Conservation (phyloP, 2,329 filamentous ascomycete species). For the Colletotrichum cuscutae region DNA sequence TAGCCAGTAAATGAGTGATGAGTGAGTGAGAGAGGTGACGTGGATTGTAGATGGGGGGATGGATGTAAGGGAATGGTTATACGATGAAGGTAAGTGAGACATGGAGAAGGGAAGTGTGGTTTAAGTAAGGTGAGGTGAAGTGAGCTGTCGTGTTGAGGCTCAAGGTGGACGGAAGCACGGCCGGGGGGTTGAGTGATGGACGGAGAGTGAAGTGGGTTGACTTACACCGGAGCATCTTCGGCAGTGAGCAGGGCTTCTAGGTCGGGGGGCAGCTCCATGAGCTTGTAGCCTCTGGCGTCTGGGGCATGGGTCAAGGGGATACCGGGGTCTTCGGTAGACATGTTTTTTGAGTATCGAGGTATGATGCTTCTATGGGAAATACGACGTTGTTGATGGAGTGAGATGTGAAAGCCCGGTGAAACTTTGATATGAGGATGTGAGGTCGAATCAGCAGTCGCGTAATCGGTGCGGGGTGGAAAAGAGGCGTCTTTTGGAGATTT, state of each 20-base stretch:
- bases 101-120: neutral
- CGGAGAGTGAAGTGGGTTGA: slow-evolving; percentile 7
- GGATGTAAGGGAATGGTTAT: no score
- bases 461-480: slow-evolving; percentile 21
- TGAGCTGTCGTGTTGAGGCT: slow-evolving; percentile 19
- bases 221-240: slow-evolving; percentile 62
- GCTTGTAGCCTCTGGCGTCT: slow-evolving; percentile 63
- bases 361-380: neutral
- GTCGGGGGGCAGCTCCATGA: slow-evolving; percentile 71
- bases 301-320: slow-evolving; percentile 63
- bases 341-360: slow-evolving; percentile 28
- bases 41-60: neutral
- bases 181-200: slow-evolving; percentile 2
- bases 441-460: slow-evolving; percentile 10
- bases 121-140: slow-evolving; percentile 5
- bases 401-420: neutral
- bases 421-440: neutral
- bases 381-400: neutral
- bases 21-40: neutral
- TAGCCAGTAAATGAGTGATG: no score
- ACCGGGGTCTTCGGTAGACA: slow-evolving; percentile 60
- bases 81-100: neutral
- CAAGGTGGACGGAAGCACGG: neutral
- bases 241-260: slow-evolving; percentile 66
- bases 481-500: neutral